Base-by-base conservation (phyloP, 2,329 filamentous ascomycete genomes). In the Rhynchosporium secalis region DNA sequence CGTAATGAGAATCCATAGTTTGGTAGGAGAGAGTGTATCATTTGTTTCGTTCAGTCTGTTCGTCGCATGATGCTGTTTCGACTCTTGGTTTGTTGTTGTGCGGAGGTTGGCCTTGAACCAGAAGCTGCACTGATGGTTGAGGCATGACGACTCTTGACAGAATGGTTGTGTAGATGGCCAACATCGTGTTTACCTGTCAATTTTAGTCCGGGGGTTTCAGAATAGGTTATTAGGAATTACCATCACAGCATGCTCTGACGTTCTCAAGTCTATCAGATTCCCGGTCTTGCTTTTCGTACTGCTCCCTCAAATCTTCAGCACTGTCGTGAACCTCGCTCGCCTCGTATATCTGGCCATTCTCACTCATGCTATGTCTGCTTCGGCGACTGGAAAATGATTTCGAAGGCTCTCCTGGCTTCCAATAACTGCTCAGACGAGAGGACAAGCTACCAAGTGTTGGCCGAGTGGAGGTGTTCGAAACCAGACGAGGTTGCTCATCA, bases 171-270 rank as follows among this genome's bases (percentile, higher is more conserved):
- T 56, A 89, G 74, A 60, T 80, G 85, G 60, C 85, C 83, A 55
- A 92, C 89, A 73, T 92, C 88, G 71, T 92, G 89, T 78, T 90
- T 91, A 69, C 88, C 87, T 90, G 62, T 57, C 33, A n/a, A 47
- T 60, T 56, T 72, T 68, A 76, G 71, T 36, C 20, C 31, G 12
- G 6, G 38, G 33, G 12, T 20, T n/a, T 31, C 5, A 45, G 20
- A 10, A 12, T 29, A 40, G 15, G n/a, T 28, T 29, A 49, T 38
- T 20, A 12, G 61, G 61, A 79, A 88, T 84, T 83, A 94, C 93
- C 95, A 83, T 98, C 95, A 77, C 95, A 99, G 79, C 95, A 99
- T 63, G 94, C 93, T 73, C 95, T 84, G 67, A 99, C 95, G 75
- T 99, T 97, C 81, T 98, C 94, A 71, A 98, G 81, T 65, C 88